Evolutionary conservation across 2,329 filamentous ascomycete genomes (phyloP), one percentile per base, ranked within the genome.

Genomic region (Diplodia corticola): DNA sequence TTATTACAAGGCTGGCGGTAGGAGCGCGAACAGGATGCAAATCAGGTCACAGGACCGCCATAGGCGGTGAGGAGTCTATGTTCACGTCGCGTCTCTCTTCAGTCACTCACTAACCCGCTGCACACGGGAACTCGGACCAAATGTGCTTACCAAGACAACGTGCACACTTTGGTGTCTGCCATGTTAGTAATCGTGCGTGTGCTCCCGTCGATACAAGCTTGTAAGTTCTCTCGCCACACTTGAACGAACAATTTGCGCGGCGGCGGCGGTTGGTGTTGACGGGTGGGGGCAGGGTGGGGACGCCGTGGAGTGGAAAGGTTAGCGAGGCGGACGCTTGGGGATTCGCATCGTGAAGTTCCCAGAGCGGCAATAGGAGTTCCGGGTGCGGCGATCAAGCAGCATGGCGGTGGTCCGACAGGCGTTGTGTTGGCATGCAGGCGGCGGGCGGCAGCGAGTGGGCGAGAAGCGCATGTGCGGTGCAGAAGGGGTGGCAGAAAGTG

Each of bases 21-120:
- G 15, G 37, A 30, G 50, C 37, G 55, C 35, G 24, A 30, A 12
- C 35, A 33, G 53, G 26, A 60, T 46, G 55, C 53, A 24, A 13
- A n/a, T 30, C 22, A 30, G 28, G 35, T 57, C 54, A 46, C 55
- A n/a, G 37, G 37, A 30, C n/a, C 22, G 5, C 44, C 28, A 40
- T 9, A 61, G 48, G 57, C 57, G 57, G 57, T 61, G 57, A 61
- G 57, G 28, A 49, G 33, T 46, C 22, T 22, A 30, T 60, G 55
- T 60, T 46, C 55, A 12, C 55, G 24, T 15, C 55, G 17, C 9
- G 24, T 40, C 20, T 37, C 17, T 22, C 17, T 53, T 2, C 7
- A 6, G 50, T 53, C 17, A 4, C 17, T 33, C 30, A n/a, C 24
- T 44, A 17, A 4, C 37, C 20, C 5, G 24, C 12, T n/a, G 54